Percentiles rank a stretch among this genome's conserved stretches.
Conservation (phyloP, 1,284 basidiomycete genomes). For the Pulchroboletus neoregius region DNA sequence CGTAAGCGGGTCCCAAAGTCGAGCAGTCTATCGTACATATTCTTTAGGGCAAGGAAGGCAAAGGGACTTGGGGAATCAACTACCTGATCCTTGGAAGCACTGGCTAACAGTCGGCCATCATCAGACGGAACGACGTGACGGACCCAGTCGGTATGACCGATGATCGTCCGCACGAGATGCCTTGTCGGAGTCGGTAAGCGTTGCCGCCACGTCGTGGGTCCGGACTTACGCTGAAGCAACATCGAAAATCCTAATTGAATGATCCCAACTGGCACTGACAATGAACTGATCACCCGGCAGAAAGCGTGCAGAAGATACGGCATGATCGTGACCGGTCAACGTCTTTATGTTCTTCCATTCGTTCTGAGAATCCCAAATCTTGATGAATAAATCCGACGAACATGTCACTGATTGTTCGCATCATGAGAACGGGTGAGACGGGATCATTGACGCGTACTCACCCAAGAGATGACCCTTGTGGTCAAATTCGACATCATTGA, state of each 20-base stretch:
- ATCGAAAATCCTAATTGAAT: slow-evolving; percentile 84
- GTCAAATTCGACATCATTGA: slow-evolving; percentile 87
- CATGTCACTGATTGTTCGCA: slow-evolving; percentile 62
- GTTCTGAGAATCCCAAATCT: slow-evolving; percentile 87
- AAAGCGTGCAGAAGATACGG: slow-evolving; percentile 81
- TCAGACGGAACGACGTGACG: slow-evolving; percentile 65
- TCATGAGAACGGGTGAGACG: slow-evolving; percentile 1
- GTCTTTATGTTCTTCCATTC: slow-evolving; percentile 89
- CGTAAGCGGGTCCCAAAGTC: slow-evolving; percentile 74
- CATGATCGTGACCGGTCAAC: slow-evolving; percentile 87
- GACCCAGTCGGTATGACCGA: slow-evolving; percentile 61
- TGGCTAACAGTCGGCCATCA: slow-evolving; percentile 73
- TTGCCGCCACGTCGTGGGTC: slow-evolving; percentile 1
- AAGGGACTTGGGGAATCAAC: slow-evolving; percentile 17
- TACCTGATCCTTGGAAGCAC: slow-evolving; percentile 85
- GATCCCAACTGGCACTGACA: slow-evolving; percentile 83
- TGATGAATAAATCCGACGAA: slow-evolving; percentile 86
- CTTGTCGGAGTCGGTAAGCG: slow-evolving; percentile 33
- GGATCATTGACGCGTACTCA: slow-evolving; percentile 35
- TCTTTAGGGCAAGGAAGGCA: slow-evolving; percentile 3
- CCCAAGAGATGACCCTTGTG: slow-evolving; percentile 78
- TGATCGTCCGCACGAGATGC: slow-evolving; percentile 56
- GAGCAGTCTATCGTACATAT: slow-evolving; percentile 57
- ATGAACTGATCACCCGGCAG: slow-evolving; percentile 81
- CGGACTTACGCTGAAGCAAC: slow-evolving; percentile 70